phyloP scores from a whole-genome alignment of 2,329 filamentous ascomycete genomes.

The Cladophialophora immunda region DNA sequence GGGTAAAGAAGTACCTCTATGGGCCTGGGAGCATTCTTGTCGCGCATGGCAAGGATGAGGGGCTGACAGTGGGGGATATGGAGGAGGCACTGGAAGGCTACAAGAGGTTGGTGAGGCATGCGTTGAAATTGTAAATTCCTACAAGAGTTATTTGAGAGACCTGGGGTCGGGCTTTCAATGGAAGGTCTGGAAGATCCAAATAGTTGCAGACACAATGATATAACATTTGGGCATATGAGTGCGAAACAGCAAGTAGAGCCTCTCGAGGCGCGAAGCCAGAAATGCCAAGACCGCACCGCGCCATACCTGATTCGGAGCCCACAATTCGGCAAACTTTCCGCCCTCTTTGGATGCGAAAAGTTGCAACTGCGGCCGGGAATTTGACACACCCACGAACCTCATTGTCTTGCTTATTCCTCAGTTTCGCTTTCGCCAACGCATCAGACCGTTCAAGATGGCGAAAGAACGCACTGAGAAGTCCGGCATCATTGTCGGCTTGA shows the following conservation, averaged over 20 bases:
- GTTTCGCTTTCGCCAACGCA: conserved; percentile 40
- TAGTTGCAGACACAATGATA: neutral
- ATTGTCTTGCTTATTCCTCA: conserved; percentile 8
- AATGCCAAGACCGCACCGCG: conserved; percentile 26
- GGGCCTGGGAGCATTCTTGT: conserved; percentile 78
- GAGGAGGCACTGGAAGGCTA: conserved; percentile 82
- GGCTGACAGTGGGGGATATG: conserved; percentile 76
- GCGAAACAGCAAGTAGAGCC: too few relatives aligned
- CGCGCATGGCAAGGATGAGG: conserved; percentile 86
- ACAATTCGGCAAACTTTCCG: conserved; percentile 33
- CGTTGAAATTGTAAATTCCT: conserved; percentile 22
- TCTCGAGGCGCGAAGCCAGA: neutral
- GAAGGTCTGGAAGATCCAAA: neutral
- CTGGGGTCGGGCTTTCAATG: neutral
- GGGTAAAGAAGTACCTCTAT: conserved; percentile 67
- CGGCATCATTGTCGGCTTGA: conserved; percentile 68
- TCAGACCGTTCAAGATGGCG: conserved; percentile 53
- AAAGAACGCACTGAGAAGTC: conserved; percentile 54
- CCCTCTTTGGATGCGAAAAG: conserved; percentile 18
- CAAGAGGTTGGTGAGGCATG: conserved; percentile 67
- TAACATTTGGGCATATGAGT: too few relatives aligned
- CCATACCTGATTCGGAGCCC: conserved; percentile 27
- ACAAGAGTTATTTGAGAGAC: neutral
- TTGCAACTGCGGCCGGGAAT: conserved; percentile 12
- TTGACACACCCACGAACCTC: conserved; percentile 2